Evolutionary conservation across 495 filamentous ascomycete species (phyloP).

Genomic region (Penicillium coprophilum): DNA sequence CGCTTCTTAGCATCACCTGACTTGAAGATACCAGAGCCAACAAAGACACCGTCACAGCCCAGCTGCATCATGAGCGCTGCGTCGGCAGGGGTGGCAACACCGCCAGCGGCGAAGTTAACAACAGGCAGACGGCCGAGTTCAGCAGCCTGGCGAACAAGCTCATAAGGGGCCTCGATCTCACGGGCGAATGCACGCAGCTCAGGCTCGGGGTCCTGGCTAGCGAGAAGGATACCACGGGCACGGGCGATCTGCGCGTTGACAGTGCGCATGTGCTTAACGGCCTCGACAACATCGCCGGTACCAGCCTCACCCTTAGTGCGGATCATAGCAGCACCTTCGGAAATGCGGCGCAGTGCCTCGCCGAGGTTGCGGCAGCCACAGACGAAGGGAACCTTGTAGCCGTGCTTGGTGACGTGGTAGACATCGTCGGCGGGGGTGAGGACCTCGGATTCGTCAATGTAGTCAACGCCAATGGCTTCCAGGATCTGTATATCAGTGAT

Average conservation of each 20-base stretch:
- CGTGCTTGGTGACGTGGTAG: conserved; percentile 88
- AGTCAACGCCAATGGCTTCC: conserved; percentile 91
- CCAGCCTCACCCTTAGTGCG: conserved; percentile 97
- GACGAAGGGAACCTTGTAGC: conserved; percentile 86
- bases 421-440: conserved; percentile 89
- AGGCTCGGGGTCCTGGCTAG: conserved; percentile 64
- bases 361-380: conserved; percentile 95
- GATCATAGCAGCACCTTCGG: conserved; percentile 97
- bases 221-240: conserved; percentile 60
- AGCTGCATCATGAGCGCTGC: conserved; percentile 99
- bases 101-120: conserved; percentile 98
- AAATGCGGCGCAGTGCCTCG: conserved; percentile 88
- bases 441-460: conserved; percentile 97
- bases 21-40: conserved; percentile 97
- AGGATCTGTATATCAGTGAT: conserved; percentile 63
- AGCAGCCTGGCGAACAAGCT: conserved; percentile 80
- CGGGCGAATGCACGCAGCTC: conserved; percentile 77
- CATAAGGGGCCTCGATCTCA: conserved; percentile 73
- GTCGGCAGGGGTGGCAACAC: conserved; percentile 93
- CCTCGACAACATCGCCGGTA: conserved; percentile 97
- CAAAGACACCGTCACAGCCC: conserved; percentile 97
- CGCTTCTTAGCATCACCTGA: conserved; percentile 81
- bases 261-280: conserved; percentile 92
- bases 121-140: conserved; percentile 87
- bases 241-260: conserved; percentile 80